These are phyloP conservation scores for Cymodocea nodosa DNA, from an alignment of 116 monocot genomes.

Conservation along the genomic window DNA sequence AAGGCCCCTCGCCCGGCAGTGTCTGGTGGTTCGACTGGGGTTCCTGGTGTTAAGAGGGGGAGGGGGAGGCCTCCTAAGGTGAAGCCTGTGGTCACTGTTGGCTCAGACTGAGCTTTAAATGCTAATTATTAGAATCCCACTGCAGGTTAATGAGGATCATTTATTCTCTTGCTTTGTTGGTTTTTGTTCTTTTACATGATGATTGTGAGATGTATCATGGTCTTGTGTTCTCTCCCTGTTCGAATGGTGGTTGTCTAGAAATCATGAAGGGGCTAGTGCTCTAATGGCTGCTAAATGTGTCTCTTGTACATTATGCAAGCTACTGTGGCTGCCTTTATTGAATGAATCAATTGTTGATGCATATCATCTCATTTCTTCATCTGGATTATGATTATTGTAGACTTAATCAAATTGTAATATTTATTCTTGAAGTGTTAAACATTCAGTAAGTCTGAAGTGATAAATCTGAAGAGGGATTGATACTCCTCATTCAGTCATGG, in stretches of 20 bases:
- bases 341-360: too few relatives aligned
- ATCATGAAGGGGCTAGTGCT: neutral
- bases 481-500: too few relatives aligned
- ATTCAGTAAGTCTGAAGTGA: too few relatives aligned
- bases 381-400: too few relatives aligned
- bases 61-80: constrained; percentile 68
- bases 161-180: neutral
- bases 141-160: too few relatives aligned
- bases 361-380: too few relatives aligned
- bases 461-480: too few relatives aligned
- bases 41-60: constrained; percentile 39
- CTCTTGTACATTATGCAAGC: constrained; percentile 12
- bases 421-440: too few relatives aligned
- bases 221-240: neutral
- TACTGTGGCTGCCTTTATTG: too few relatives aligned
- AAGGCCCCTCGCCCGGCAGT: constrained; percentile 4
- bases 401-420: too few relatives aligned
- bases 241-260: neutral
- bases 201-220: neutral
- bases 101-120: constrained; percentile 2
- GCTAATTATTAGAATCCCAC: neutral
- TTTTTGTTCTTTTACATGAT: neutral
- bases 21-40: neutral
- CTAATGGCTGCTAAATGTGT: neutral
- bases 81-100: constrained; percentile 21